A percentile compares a stretch with the other conserved stretches of the same genome.
phyloP scores from a whole-genome alignment of 2,329 filamentous ascomycete species.

The Pyricularia grisea region DNA sequence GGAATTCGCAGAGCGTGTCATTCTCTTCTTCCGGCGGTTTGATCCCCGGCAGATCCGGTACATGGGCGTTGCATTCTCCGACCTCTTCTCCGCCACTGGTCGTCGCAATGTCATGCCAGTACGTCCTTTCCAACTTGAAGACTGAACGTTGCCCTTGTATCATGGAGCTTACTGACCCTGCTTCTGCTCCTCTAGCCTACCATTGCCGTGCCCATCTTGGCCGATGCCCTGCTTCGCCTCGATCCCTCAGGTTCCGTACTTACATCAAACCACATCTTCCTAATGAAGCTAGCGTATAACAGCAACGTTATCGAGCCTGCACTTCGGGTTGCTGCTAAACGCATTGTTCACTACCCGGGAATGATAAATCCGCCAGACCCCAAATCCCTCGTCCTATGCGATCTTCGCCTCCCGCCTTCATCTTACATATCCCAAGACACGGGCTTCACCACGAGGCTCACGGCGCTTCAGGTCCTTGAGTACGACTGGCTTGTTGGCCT shows the following conservation, averaged over 20 bases:
- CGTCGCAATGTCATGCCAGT: constrained; percentile 32
- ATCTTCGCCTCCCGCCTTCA: constrained; percentile 31
- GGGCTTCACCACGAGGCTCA: constrained; percentile 47
- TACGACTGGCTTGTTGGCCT: constrained; percentile 63
- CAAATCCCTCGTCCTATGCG: constrained; percentile 28
- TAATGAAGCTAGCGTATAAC: constrained; percentile 36
- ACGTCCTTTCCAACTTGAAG: constrained; percentile 10
- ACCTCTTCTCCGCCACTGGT: constrained; percentile 31
- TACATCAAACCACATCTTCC: constrained; percentile 14
- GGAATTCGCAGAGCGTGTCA: constrained; percentile 28
- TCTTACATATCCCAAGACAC: constrained; percentile 51
- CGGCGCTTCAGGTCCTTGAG: constrained; percentile 46
- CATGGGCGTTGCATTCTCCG: constrained; percentile 30
- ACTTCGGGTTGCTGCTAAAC: constrained; percentile 52
- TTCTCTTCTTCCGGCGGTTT: constrained; percentile 37
- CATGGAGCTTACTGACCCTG: constrained; percentile 1
- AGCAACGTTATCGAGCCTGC: constrained; percentile 42
- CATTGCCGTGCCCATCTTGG: constrained; percentile 34
- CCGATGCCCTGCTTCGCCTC: constrained; percentile 50
- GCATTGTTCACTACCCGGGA: constrained; percentile 56
- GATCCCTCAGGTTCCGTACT: constrained; percentile 43
- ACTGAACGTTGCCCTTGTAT: background rate
- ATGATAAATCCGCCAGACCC: constrained; percentile 20
- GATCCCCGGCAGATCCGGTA: constrained; percentile 44
- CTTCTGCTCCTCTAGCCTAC: constrained; percentile 25